A percentile compares a stretch with the other conserved stretches of the same genome.
Conservation (phyloP, 495 filamentous ascomycete species). For the Extremus antarcticus region DNA sequence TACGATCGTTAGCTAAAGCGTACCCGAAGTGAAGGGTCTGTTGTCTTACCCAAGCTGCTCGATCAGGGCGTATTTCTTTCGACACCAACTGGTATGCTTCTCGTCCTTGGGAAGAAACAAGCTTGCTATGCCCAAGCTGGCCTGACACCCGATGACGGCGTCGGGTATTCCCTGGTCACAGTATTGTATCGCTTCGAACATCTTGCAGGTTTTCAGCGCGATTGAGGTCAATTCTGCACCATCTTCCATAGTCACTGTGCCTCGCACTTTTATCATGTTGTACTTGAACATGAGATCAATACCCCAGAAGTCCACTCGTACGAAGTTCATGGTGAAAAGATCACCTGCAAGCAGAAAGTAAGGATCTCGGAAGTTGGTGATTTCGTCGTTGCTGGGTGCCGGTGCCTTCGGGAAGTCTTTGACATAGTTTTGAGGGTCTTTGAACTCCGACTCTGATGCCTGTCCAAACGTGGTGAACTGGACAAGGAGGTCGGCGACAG, state of each 20-base stretch:
- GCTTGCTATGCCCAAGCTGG: conserved; percentile 61
- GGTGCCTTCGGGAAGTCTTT: conserved; percentile 21
- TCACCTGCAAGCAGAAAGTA: conserved; percentile 55
- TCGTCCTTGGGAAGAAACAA: conserved; percentile 67
- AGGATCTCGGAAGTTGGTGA: conserved; percentile 60
- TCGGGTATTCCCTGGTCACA: conserved; percentile 64
- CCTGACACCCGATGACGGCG: conserved; percentile 59
- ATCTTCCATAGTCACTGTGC: conserved; percentile 38
- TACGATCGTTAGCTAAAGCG: neutral
- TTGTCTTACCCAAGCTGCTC: conserved; percentile 69
- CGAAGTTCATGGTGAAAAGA: conserved; percentile 61
- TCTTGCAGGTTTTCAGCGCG: conserved; percentile 59
- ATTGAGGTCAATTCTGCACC: conserved; percentile 44
- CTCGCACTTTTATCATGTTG: conserved; percentile 42
- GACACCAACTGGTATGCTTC: conserved; percentile 70
- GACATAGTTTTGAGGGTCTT: conserved; percentile 23
- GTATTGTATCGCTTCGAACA: conserved; percentile 64
- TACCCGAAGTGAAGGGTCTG: conserved; percentile 4
- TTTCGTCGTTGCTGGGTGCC: conserved; percentile 47
- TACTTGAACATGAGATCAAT: conserved; percentile 72
- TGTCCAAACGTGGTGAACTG: conserved; percentile 45
- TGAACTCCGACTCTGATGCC: conserved; percentile 49
- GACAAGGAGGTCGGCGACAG: conserved; percentile 47
- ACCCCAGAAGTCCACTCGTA: conserved; percentile 66
- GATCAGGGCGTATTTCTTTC: conserved; percentile 64